Percentiles rank a stretch among this genome's conserved stretches.
Conservation (phyloP, 257 asterid species). For the Marsdenia floribunda region DNA sequence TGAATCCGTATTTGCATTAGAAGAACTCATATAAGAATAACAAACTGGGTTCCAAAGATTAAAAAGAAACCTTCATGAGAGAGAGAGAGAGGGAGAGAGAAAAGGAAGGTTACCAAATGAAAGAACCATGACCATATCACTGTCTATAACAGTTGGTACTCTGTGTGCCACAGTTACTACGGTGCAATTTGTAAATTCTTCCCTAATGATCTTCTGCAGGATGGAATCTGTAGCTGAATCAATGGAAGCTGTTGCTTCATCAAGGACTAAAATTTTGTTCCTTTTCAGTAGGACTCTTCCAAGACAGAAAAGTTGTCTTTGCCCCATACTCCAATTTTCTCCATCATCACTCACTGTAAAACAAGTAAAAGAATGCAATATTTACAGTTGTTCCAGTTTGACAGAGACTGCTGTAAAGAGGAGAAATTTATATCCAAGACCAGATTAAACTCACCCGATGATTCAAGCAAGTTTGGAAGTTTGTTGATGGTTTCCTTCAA, state of each 20-base stretch:
- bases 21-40: neutral
- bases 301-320: conserved; percentile 77
- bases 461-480: conserved; percentile 59
- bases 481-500: conserved; percentile 50
- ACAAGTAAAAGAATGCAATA: neutral
- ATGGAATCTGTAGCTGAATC: conserved; percentile 75
- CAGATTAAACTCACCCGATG: conserved; percentile 46
- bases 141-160: conserved; percentile 82
- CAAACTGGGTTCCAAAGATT: neutral
- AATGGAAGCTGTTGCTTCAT: conserved; percentile 91
- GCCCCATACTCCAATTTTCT: conserved; percentile 94
- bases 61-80: no score
- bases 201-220: conserved; percentile 62
- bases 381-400: neutral
- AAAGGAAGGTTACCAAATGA: conserved; percentile 42
- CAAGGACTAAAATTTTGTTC: conserved; percentile 64
- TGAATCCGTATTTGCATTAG: conserved; percentile 1
- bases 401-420: neutral
- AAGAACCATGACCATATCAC: conserved; percentile 75
- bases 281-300: conserved; percentile 66
- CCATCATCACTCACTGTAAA: conserved; percentile 79
- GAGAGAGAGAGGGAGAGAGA: neutral
- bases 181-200: conserved; percentile 59
- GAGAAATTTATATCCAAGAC: neutral
- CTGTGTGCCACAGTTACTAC: conserved; percentile 80